phyloP scores from a whole-genome alignment of 352 stramenopile genomes.

The Pythium aristosporum region DNA sequence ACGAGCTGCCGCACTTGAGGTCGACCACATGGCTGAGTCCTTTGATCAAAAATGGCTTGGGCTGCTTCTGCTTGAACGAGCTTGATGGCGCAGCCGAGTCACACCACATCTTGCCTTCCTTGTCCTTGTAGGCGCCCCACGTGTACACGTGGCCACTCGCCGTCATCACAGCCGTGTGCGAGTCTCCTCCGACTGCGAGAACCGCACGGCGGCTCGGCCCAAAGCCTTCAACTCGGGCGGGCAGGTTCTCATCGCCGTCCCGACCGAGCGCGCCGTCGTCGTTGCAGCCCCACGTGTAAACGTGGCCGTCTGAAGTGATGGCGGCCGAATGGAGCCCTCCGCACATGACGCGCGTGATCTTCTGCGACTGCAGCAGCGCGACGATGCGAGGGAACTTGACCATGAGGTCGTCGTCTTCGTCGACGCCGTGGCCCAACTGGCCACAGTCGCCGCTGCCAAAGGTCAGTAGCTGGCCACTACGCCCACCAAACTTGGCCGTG shows the following conservation, averaged over 20 bases:
- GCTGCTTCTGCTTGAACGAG: constrained; percentile 85
- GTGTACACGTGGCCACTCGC: constrained; percentile 90
- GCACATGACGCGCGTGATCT: constrained; percentile 74
- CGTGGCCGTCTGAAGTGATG: constrained; percentile 79
- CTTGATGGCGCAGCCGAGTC: constrained; percentile 59
- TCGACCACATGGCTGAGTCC: constrained; percentile 63
- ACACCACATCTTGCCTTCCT: constrained; percentile 93
- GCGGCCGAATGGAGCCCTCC: constrained; percentile 92
- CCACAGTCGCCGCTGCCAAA: constrained; percentile 93
- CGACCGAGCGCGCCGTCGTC: constrained; percentile 90
- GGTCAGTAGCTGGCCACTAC: constrained; percentile 54
- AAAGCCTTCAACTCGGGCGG: constrained; percentile 59
- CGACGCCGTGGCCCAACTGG: constrained; percentile 90
- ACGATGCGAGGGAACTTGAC: constrained; percentile 69
- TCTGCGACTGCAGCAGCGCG: constrained; percentile 35
- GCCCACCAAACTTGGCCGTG: constrained; percentile 50
- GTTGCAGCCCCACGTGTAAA: constrained; percentile 96
- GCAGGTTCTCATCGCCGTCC: constrained; percentile 75
- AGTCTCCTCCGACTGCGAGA: constrained; percentile 92
- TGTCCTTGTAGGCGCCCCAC: constrained; percentile 97
- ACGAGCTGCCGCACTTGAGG: constrained; percentile 80
- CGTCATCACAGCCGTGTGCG: constrained; percentile 91
- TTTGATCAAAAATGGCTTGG: constrained; percentile 58
- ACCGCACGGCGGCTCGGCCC: constrained; percentile 43
- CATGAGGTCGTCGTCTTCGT: constrained; percentile 79